Evolutionary conservation across 1,284 basidiomycete genomes (phyloP), one percentile per base, ranked within the genome.

Genomic region (Apiotrichum sp.): DNA sequence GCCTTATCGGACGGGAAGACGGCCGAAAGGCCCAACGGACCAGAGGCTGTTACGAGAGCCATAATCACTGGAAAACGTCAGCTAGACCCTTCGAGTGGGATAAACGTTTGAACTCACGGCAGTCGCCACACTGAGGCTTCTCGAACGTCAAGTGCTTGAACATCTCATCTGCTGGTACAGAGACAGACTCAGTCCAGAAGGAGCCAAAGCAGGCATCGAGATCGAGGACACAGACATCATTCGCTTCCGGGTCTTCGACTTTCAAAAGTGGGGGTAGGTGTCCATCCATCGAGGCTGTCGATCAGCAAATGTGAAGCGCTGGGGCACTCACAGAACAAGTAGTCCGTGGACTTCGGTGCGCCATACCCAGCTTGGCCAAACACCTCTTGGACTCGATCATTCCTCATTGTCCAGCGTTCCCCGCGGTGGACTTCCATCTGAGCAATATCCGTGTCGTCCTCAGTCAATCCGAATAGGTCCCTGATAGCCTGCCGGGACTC

Each of bases 91-190:
- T 50, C 11, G 39, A 8, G 32, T 7, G 22, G 22, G 22, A 22
- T 22, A 22, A 22, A 22, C 22, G 22, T 22, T 22, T 22, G 22
- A 7, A 41, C 80, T 60, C 55, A 82, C 80, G 59, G 65, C 80
- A 81, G 61, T 81, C 81, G 14, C 80, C 81, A 57, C 81, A 82
- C 14, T 73, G 56, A 0, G 75, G 70, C 13, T 73, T 63, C n/a
- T 71, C 65, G 65, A 81, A 82, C 0, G 80, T 75, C 41, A 81
- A 68, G 35, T 77, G 69, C 64, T 76, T 79, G 69, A 82, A 81
- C 65, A 81, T 73, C n/a, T 75, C 73, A 10, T 65, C 66, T 0
- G 78, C 69, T 0, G 68, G 56, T 11, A 66, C 56, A 31, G 62
- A 57, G 36, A 68, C 59, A 4, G 45, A 45, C n/a, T 59, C 40